A percentile compares a stretch with the other conserved stretches of the same genome.
These are phyloP conservation scores for Fusarium xylarioides DNA, from an alignment of 2,329 filamentous ascomycete genomes.

Conservation along the genomic window DNA sequence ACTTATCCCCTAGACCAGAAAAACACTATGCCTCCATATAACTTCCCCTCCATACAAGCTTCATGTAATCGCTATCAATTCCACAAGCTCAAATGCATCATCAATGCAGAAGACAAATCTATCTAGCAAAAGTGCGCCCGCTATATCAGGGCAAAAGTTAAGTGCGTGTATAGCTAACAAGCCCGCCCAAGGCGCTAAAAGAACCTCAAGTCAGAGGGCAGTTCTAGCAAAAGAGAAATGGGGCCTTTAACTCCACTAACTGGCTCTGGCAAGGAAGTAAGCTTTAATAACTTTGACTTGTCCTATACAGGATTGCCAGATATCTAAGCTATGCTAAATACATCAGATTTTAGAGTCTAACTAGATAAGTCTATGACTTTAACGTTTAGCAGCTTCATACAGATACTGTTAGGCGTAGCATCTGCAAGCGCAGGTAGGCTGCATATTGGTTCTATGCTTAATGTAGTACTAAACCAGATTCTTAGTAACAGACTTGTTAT, in stretches of 20 bases:
- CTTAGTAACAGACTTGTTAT: not conserved
- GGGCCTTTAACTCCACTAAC: not conserved
- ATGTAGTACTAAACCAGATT: not conserved
- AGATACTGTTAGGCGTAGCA: not conserved
- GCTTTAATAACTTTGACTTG: not conserved
- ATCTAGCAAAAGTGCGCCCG: not conserved
- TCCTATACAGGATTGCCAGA: not conserved
- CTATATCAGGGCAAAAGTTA: not conserved
- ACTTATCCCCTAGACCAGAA: not conserved
- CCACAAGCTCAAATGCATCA: conserved; percentile 1
- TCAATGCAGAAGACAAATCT: not conserved
- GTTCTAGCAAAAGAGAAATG: not conserved
- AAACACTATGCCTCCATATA: not conserved
- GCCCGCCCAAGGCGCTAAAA: not conserved
- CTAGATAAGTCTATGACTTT: not conserved
- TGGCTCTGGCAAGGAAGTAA: not conserved
- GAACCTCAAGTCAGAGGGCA: not conserved
- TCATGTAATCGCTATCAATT: not conserved
- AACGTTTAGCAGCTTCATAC: not conserved
- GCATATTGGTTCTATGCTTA: not conserved
- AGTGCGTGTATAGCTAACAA: not conserved
- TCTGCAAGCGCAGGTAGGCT: not conserved
- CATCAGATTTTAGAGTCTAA: not conserved
- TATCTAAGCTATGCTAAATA: not conserved
- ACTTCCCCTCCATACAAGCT: not conserved